phyloP scores from a whole-genome alignment of 768 basidiomycete species.

The Filobasidium wieringae region DNA sequence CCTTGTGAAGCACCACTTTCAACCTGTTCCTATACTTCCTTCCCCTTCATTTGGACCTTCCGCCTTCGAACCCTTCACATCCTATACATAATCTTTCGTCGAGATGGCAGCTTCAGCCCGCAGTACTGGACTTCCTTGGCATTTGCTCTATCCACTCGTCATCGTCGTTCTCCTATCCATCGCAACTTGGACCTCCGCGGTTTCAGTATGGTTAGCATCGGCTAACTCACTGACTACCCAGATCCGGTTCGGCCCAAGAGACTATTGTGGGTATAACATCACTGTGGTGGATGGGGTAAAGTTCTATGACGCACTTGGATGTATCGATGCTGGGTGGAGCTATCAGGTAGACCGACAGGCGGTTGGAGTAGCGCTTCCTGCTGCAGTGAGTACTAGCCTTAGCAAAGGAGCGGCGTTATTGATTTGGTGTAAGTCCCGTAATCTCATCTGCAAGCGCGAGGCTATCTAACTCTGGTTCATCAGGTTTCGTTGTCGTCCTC shows the following conservation, averaged over 20 bases:
- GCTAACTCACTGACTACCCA: conserved; percentile 5
- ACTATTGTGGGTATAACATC: conserved; percentile 11
- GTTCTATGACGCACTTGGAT: conserved; percentile 2
- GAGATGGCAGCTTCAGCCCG: no score
- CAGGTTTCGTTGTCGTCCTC: conserved; percentile 8
- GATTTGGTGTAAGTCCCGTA: background rate
- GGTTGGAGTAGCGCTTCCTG: conserved; percentile 4
- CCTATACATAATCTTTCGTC: no score
- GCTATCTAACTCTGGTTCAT: background rate
- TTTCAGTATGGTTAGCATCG: background rate
- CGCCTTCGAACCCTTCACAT: no score
- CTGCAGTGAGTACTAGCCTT: conserved; percentile 7
- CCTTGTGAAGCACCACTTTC: no score
- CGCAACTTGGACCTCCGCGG: conserved; percentile 1
- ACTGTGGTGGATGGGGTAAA: conserved; percentile 2
- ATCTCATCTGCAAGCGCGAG: background rate
- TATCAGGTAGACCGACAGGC: conserved; percentile 2
- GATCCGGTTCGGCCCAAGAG: conserved; percentile 8
- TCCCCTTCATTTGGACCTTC: no score
- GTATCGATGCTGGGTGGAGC: conserved; percentile 4
- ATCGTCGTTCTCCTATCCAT: conserved; percentile 7
- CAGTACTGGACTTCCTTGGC: conserved; percentile 12
- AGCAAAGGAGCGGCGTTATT: conserved; percentile 10
- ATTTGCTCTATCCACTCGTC: conserved; percentile 7
- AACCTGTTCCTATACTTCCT: no score